A percentile compares a stretch with the other conserved stretches of the same genome.
These are phyloP conservation scores for Didymella arachidicola DNA, from an alignment of 2,329 filamentous ascomycete genomes.

Conservation along the genomic window DNA sequence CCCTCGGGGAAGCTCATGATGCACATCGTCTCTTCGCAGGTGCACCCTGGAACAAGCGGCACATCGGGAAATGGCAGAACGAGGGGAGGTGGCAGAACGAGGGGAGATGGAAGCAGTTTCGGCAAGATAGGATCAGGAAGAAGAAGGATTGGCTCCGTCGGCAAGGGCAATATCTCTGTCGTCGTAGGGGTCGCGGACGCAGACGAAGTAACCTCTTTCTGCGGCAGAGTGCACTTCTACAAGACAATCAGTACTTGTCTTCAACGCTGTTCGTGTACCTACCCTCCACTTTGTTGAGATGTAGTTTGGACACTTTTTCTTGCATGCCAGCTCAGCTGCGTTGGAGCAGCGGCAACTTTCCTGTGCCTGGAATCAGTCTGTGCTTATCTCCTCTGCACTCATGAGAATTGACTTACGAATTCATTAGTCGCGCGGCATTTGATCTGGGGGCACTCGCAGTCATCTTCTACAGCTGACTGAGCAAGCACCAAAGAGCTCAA, in stretches of 20 bases:
- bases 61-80: slow-evolving; percentile 3
- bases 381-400: no score
- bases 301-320: slow-evolving; percentile 36
- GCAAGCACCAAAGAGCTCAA: slow-evolving; percentile 28
- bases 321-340: slow-evolving; percentile 34
- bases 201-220: neutral
- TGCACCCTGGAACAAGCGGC: slow-evolving; percentile 17
- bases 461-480: slow-evolving; percentile 19
- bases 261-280: neutral
- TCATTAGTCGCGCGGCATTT: slow-evolving; percentile 35
- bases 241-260: neutral
- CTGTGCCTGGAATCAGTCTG: slow-evolving; percentile 19
- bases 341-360: slow-evolving; percentile 42
- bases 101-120: neutral
- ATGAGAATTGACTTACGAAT: slow-evolving; percentile 21
- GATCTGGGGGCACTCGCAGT: slow-evolving; percentile 38
- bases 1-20: slow-evolving; percentile 35
- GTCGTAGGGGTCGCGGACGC: neutral
- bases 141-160: slow-evolving; percentile 3
- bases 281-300: slow-evolving; percentile 27
- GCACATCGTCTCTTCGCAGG: slow-evolving; percentile 33
- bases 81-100: neutral
- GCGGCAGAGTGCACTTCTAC: slow-evolving; percentile 4
- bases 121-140: slow-evolving; percentile 2
- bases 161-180: neutral